phyloP scores from a whole-genome alignment of 164 flowering plant species.

The Nelumbo lutea region DNA sequence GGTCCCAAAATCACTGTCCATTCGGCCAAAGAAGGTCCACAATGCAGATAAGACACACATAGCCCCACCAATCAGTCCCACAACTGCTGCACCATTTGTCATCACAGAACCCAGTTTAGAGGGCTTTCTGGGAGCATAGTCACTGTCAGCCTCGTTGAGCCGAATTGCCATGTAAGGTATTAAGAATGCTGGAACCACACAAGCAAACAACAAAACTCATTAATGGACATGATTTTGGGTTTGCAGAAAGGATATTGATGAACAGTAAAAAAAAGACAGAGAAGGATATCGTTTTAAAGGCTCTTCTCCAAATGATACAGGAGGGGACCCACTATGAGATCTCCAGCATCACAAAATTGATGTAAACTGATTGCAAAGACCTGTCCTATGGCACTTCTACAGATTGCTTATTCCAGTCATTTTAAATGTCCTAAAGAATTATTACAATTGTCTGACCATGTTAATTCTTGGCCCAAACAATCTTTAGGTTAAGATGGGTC shows the following conservation, averaged over 20 bases:
- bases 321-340: no score
- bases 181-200: conserved; percentile 58
- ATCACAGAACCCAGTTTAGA: conserved; percentile 59
- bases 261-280: neutral
- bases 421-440: no score
- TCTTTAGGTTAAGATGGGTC: neutral
- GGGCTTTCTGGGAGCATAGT: conserved; percentile 26
- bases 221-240: no score
- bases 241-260: neutral
- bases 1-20: conserved; percentile 62
- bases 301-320: no score
- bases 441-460: no score
- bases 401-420: no score
- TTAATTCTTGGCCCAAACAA: neutral
- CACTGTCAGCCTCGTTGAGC: conserved; percentile 46
- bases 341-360: no score
- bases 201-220: neutral
- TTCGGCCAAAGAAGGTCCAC: conserved; percentile 81
- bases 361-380: no score
- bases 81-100: conserved; percentile 64
- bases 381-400: no score
- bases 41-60: conserved; percentile 51
- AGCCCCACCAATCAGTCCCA: conserved; percentile 65
- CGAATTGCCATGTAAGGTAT: conserved; percentile 98
- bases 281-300: no score